Evolutionary conservation across 2,329 filamentous ascomycete species (phyloP).

Genomic region (Penicillium sp.): DNA sequence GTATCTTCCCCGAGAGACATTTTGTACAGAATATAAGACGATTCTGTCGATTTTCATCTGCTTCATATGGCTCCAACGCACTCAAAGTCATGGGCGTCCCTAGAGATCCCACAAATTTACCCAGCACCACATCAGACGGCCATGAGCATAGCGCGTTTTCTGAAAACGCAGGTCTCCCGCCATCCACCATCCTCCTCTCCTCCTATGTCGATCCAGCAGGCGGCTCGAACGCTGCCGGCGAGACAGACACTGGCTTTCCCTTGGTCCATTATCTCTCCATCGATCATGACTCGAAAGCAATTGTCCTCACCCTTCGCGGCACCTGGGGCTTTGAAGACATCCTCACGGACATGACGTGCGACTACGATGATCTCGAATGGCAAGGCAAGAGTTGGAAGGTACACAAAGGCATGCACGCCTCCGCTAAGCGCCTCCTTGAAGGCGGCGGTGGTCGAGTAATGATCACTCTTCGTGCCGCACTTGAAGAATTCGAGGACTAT

Average conservation of each 20-base stretch:
- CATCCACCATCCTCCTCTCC: constrained; percentile 59
- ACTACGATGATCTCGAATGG: constrained; percentile 64
- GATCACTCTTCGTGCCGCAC: constrained; percentile 63
- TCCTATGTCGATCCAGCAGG: constrained; percentile 71
- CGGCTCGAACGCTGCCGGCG: constrained; percentile 64
- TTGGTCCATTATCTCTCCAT: constrained; percentile 73
- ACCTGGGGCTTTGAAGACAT: constrained; percentile 74
- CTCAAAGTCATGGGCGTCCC: constrained; percentile 50
- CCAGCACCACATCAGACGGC: constrained; percentile 34
- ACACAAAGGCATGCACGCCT: constrained; percentile 74
- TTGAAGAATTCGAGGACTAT: constrained; percentile 69
- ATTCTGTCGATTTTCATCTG: constrained; percentile 50
- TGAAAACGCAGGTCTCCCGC: constrained; percentile 45
- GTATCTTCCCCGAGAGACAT: constrained; percentile 48
- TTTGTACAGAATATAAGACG: constrained; percentile 49
- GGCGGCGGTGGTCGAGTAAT: constrained; percentile 68
- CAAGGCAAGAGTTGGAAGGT: constrained; percentile 67
- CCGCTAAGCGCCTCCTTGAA: constrained; percentile 66
- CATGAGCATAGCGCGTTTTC: constrained; percentile 50
- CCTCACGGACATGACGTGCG: constrained; percentile 72
- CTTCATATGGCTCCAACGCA: constrained; percentile 50
- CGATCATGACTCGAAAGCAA: constrained; percentile 70
- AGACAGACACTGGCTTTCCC: constrained; percentile 66
- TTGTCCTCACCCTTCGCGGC: constrained; percentile 71
- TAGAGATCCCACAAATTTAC: constrained; percentile 32